Base-by-base conservation (phyloP, 257 asterid species). In the Mitragyna speciosa region DNA sequence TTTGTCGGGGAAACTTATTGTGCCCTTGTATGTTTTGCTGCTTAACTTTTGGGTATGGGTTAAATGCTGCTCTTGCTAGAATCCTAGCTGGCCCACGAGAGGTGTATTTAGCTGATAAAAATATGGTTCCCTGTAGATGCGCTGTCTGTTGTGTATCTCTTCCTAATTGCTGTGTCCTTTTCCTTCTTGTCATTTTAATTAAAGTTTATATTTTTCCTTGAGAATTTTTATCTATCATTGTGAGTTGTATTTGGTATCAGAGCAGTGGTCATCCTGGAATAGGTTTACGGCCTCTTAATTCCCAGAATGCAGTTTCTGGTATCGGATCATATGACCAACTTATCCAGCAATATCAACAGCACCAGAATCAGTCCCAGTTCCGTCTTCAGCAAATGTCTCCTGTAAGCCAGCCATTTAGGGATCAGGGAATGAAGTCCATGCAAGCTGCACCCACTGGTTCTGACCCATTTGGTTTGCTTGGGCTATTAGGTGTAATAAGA, bases 281-380 rank as follows among this genome's bases (percentile, higher is more conserved):
- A 30, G 98, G 99, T 73, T 83, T 92, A 80, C 87, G 97, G 76
- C 95, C 97, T 79, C 89, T 89, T 82, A 95, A 90, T 84, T 82
- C 89, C 63, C 96, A 95, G 1, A 92, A 84, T 84, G 82, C 94
- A 70, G 91, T 89, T 76, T 90, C 99, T 79, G 91, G 97, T 78
- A 83, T 89, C 41, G 97, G 98, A 81, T 84, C 95, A 9, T 96
- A 92, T 64, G 99, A 94, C 83, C 99, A 94, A 85, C 89, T 91
- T 77, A 82, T 92, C 75, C 99, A 94, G 87, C 99, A 94, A 85
- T 92, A 91, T 86, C 97, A 92, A 73, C 99, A 91, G 88, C 97
- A 93, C 70, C 98, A 91, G 82, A 92, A 80, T 86, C 97, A 88
- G 83, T 89, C 97, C 59, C 97, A 88, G 74, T 96, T 90, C 79